Evolutionary conservation across 192 early-diverging fungal genomes (phyloP).

Genomic region (Backusella tuberculispora): DNA sequence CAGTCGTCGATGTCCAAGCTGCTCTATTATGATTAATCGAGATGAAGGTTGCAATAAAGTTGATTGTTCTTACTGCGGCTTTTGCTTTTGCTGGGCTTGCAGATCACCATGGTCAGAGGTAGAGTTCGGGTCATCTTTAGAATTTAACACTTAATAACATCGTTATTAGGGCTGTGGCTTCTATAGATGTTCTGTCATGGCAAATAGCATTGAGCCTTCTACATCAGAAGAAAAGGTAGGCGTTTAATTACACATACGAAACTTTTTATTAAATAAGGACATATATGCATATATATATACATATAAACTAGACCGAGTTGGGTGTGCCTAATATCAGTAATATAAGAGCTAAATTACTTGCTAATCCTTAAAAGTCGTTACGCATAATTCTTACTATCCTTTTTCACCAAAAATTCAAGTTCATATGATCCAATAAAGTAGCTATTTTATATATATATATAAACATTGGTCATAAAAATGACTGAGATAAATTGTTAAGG

Average conservation of each 20-base stretch:
- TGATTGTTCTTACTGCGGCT: constrained; percentile 65
- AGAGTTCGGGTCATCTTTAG: background rate
- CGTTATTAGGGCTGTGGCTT: constrained; percentile 56
- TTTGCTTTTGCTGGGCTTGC: constrained; percentile 69
- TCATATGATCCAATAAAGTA: background rate
- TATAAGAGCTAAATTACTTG: constrained; percentile 2
- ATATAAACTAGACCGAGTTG: constrained; percentile 52
- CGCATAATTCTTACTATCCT: background rate
- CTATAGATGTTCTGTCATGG: constrained; percentile 35
- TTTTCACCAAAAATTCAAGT: background rate
- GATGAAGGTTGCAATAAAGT: constrained; percentile 77
- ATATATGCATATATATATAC: background rate
- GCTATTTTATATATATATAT: background rate
- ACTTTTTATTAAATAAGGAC: background rate
- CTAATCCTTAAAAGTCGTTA: constrained; percentile 2
- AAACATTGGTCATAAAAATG: background rate
- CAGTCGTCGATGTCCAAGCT: constrained; percentile 62
- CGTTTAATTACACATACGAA: background rate
- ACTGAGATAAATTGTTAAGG: background rate
- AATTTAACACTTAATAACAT: background rate
- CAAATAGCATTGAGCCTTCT: constrained; percentile 12
- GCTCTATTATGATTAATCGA: constrained; percentile 64
- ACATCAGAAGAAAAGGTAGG: background rate
- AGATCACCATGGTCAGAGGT: constrained; percentile 59
- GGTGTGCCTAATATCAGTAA: constrained; percentile 60